Conservation (phyloP, 2,329 filamentous ascomycete species). For the Dryadomyces quercus-mongolicae region DNA sequence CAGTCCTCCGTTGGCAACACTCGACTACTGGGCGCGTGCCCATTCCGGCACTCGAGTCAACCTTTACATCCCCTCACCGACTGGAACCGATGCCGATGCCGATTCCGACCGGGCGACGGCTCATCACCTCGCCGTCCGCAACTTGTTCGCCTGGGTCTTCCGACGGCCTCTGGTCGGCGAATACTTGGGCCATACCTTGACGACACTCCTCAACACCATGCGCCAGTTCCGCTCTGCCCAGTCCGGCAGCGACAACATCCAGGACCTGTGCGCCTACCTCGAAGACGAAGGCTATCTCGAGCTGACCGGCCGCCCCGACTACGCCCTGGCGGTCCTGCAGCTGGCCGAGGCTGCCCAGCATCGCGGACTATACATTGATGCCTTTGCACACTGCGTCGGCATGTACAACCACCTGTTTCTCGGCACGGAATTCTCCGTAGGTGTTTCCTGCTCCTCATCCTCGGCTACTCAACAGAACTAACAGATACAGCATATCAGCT, state of each 20-base stretch:
- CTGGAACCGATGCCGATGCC: constrained; percentile 33
- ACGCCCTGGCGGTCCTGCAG: constrained; percentile 55
- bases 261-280: constrained; percentile 53
- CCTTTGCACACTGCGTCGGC: constrained; percentile 67
- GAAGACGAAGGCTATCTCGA: constrained; percentile 58
- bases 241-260: constrained; percentile 34
- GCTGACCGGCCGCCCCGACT: constrained; percentile 51
- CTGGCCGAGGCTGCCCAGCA: constrained; percentile 56
- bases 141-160: constrained; percentile 62
- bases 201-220: constrained; percentile 54
- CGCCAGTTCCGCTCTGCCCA: constrained; percentile 37
- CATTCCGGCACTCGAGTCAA: constrained; percentile 29
- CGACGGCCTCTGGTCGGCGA: constrained; percentile 55
- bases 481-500: constrained; percentile 29
- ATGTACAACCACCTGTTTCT: constrained; percentile 52
- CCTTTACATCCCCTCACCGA: constrained; percentile 58
- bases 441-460: constrained; percentile 15
- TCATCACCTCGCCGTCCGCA: constrained; percentile 59
- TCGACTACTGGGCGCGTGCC: constrained; percentile 10
- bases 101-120: constrained; percentile 42
- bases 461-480: background rate
- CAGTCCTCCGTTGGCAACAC: constrained; percentile 14
- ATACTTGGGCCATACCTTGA: constrained; percentile 50
- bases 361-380: constrained; percentile 55
- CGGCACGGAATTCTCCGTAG: constrained; percentile 49